Base-by-base conservation (phyloP, 352 stramenopile genomes). In the Aphanomyces cochlioides region DNA sequence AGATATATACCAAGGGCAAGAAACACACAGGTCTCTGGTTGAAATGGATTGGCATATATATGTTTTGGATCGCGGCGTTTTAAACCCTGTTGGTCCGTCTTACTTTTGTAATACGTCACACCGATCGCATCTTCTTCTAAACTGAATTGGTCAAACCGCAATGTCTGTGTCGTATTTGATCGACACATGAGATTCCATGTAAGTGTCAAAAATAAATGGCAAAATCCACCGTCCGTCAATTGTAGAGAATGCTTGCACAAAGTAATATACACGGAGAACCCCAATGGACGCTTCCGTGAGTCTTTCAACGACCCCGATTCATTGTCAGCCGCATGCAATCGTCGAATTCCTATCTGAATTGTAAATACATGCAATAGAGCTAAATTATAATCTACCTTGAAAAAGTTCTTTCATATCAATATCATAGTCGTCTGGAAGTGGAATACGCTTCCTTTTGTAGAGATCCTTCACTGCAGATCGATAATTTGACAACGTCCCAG, bases 91-190 rank as follows among this genome's bases (percentile, higher is more conserved):
- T 83, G 71, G n/a, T 81, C 67, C 4, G 74, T 79, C 40, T 81
- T 80, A 69, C 75, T 79, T 37, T 80, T 72, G 0, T 75, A 65
- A 47, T 80, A 83, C 48, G 73, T 78, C 0, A 81, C 67, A 34
- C 72, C 65, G 0, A 80, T 48, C 7, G 78, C 72, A 67, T 83
- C 75, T 13, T 76, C 73, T 0, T 63, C 41, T 60, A 58, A 81
- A 19, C 73, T 61, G 3, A 81, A 41, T 39, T 80, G 74, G 10
- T 40, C 7, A n/a, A 54, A 53, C 21, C 50, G 28, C 36, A 58
- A 19, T 28, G 28, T 28, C 41, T 54, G 15, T 28, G 1, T 54
- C 15, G 38, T 34, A 56, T 47, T 47, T 47, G 57, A 66, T 28
- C 57, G 57, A 48, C 3, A 66, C 57, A 2, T 66, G 17, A 66